phyloP scores from a whole-genome alignment of 805 yeast species.

The Candida tibetensis region DNA sequence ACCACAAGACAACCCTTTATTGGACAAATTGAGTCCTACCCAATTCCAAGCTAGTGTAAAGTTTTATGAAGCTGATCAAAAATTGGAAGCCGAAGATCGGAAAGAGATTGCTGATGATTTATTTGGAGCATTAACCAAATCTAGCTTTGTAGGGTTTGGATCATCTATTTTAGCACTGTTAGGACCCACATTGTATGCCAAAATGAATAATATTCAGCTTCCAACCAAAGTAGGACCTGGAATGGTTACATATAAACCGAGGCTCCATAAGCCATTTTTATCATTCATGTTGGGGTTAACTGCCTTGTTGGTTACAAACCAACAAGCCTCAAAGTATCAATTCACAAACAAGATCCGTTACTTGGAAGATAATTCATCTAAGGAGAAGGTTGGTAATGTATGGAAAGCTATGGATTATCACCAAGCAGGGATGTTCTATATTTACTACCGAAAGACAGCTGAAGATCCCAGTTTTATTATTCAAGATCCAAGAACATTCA shows the following conservation, averaged over 20 bases:
- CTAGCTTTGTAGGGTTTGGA: constrained; percentile 26
- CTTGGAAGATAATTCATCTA: constrained; percentile 14
- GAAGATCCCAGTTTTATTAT: constrained; percentile 19
- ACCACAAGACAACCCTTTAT: constrained; percentile 22
- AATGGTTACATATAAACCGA: constrained; percentile 10
- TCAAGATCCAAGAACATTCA: constrained; percentile 25
- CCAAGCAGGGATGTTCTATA: constrained; percentile 33
- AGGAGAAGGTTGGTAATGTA: constrained; percentile 20
- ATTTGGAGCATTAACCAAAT: constrained; percentile 19
- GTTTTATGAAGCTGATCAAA: constrained; percentile 42
- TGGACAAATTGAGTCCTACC: constrained; percentile 26
- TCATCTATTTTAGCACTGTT: constrained; percentile 26
- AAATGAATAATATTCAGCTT: constrained; percentile 3
- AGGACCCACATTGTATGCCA: constrained; percentile 28
- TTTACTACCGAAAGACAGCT: constrained; percentile 21
- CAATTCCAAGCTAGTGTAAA: constrained; percentile 37
- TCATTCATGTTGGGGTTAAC: constrained; percentile 32
- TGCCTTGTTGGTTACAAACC: constrained; percentile 24
- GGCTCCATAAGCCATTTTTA: constrained; percentile 30
- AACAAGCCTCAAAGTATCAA: constrained; percentile 20
- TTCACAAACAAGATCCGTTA: constrained; percentile 19
- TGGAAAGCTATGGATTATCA: constrained; percentile 39
- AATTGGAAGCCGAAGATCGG: constrained; percentile 31
- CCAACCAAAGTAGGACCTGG: constrained; percentile 6
- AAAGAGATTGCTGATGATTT: constrained; percentile 29